Conservation (phyloP, 139 green algal species). For the Zygnema circumcarinatum region DNA sequence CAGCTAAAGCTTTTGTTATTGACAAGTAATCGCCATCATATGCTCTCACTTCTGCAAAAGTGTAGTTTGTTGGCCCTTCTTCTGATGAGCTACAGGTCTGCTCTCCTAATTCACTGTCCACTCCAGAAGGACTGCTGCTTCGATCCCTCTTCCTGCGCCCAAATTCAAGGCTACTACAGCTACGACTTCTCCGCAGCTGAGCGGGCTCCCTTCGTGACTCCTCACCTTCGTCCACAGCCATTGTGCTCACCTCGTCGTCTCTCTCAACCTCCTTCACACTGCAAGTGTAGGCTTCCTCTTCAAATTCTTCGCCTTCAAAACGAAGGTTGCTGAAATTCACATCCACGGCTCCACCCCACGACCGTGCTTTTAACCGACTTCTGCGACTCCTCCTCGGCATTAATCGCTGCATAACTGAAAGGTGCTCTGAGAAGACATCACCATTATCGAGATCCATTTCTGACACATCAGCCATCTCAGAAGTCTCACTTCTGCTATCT, state of each 20-base stretch:
- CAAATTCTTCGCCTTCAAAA: background rate
- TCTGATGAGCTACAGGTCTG: background rate
- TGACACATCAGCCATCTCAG: background rate
- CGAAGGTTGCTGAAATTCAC: background rate
- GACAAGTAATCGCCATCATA: background rate
- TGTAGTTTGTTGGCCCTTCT: background rate
- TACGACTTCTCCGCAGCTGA: background rate
- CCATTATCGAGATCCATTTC: background rate
- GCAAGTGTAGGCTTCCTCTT: background rate
- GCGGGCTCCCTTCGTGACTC: background rate
- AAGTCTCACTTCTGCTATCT: background rate
- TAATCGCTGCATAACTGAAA: background rate
- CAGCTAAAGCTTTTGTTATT: background rate
- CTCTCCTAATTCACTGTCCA: background rate
- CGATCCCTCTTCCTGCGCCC: background rate
- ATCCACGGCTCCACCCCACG: background rate
- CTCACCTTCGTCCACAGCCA: background rate
- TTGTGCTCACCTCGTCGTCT: background rate
- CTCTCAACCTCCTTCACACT: background rate
- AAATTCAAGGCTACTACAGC: background rate
- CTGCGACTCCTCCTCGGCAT: background rate
- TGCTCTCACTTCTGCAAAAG: background rate
- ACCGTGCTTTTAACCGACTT: background rate
- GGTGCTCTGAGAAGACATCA: background rate
- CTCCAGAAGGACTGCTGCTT: background rate